Evolutionary conservation across 1,284 basidiomycete species (phyloP).

Genomic region (Vanrija humicola): DNA sequence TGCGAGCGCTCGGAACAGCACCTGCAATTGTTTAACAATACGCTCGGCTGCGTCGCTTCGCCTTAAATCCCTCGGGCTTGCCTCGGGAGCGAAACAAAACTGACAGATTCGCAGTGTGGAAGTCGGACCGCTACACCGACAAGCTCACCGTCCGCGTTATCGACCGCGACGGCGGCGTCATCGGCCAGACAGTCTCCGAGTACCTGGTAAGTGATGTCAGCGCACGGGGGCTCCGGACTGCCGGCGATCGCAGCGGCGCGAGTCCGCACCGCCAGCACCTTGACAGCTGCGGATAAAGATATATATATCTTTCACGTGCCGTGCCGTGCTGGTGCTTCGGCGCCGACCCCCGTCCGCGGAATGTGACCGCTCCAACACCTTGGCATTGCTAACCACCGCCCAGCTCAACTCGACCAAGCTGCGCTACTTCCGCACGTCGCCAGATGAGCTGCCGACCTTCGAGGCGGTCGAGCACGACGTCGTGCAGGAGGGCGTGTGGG

Average conservation of each 20-base stretch:
- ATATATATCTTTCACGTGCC: too few relatives aligned
- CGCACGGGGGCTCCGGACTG: too few relatives aligned
- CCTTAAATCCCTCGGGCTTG: not conserved
- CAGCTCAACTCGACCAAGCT: slow-evolving; percentile 19
- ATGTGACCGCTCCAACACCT: too few relatives aligned
- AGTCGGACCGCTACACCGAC: slow-evolving; percentile 42
- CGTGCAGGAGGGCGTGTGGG: slow-evolving; percentile 45
- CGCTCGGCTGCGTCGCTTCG: not conserved
- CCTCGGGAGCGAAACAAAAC: too few relatives aligned
- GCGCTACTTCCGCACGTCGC: slow-evolving; percentile 34
- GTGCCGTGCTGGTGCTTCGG: not conserved
- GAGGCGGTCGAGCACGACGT: slow-evolving; percentile 29
- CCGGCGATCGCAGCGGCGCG: too few relatives aligned
- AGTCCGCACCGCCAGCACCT: too few relatives aligned
- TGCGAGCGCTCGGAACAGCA: too few relatives aligned
- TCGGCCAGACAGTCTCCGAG: slow-evolving; percentile 45
- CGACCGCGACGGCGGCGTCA: slow-evolving; percentile 51
- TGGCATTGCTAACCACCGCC: slow-evolving; percentile 1
- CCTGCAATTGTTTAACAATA: not conserved
- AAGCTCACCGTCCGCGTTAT: slow-evolving; percentile 52
- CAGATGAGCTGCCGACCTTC: slow-evolving; percentile 30
- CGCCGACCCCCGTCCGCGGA: not conserved
- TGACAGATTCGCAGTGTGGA: slow-evolving; percentile 28
- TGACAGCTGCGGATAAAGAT: not conserved
- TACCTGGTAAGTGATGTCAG: too few relatives aligned